phyloP scores from a whole-genome alignment of 257 asterid genomes.

The Solanum pinnatisectum region DNA sequence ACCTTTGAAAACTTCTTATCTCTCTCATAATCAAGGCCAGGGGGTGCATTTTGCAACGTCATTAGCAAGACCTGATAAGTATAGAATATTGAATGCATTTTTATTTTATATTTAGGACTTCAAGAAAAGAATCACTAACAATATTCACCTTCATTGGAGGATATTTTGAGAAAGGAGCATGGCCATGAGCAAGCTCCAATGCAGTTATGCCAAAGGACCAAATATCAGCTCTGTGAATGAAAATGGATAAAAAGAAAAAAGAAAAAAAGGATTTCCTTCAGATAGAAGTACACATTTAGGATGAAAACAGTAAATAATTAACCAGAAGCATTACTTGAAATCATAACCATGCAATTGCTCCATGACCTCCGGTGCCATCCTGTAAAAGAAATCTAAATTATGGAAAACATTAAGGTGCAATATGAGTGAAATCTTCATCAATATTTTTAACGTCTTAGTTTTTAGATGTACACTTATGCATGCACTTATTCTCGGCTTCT shows the following conservation, averaged over 20 bases:
- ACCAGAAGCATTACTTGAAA: conserved; percentile 58
- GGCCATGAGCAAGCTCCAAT: conserved; percentile 99
- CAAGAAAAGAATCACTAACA: background rate
- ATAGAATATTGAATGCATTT: conserved; percentile 2
- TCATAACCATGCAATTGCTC: conserved; percentile 95
- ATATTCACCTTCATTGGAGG: conserved; percentile 93
- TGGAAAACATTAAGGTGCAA: background rate
- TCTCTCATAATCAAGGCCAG: conserved; percentile 95
- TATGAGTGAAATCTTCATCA: background rate
- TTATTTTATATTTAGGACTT: background rate
- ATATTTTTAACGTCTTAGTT: background rate
- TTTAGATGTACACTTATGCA: background rate
- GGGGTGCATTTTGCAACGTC: conserved; percentile 99
- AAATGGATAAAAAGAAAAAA: conserved; percentile 4
- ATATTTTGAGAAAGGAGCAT: conserved; percentile 97
- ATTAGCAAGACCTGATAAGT: conserved; percentile 73
- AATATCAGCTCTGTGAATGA: conserved; percentile 69
- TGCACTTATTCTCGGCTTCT: background rate
- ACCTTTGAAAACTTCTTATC: conserved; percentile 95
- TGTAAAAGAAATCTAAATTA: conserved; percentile 21
- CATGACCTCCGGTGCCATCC: conserved; percentile 99
- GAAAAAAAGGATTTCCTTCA: background rate
- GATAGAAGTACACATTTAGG: background rate
- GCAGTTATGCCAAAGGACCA: conserved; percentile 99
- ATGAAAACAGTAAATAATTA: conserved; percentile 2